Base-by-base conservation (phyloP, 352 stramenopile genomes). In the Globisporangium rhizosaccharum region DNA sequence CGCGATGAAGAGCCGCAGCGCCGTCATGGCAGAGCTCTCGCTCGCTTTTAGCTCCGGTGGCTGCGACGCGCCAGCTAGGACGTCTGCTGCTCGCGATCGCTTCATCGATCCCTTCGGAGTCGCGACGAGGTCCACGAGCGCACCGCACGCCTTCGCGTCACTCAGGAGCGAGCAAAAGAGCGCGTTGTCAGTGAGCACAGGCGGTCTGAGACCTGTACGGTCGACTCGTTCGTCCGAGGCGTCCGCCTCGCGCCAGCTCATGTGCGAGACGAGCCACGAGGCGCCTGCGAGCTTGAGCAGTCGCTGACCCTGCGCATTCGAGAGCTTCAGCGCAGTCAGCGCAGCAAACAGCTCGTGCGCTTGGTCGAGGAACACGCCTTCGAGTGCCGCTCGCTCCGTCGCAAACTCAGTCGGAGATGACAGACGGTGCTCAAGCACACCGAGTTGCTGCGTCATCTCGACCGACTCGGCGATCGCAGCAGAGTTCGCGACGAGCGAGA, bases 41-140 rank as follows among this genome's bases (percentile, higher is more conserved):
- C 6, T 55, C 46, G 56, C 50, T 41, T 62, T 57, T 15, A 5
- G n/a, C 25, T 66, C 47, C 56, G n/a, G 42, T 14, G 12, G 37
- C 14, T 36, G 36, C 33, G 36, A 57, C 41, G 39, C 37, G 11
- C 33, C 25, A 17, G 47, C 33, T 20, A 64, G 75, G 23, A 63
- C 67, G 45, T 54, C 74, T 25, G 46, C 57, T 0, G 55, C 56
- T 52, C 75, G 66, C 37, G 70, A 61, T 33, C 74, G 75, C 46
- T 77, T 87, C 65, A 85, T 77, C 15, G 74, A 73, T 37, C 71
- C 76, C 47, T 86, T 86, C 4, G 76, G 57, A 9, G 69, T 78
- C 23, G 66, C 71, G 23, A 80, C 75, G 30, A 88, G 51, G 2
- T 85, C 61, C 1, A 84, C 49, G 17, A 90, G 56, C 14, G 59